phyloP scores from a whole-genome alignment of 139 green algal species.

The Microglena sp. region DNA sequence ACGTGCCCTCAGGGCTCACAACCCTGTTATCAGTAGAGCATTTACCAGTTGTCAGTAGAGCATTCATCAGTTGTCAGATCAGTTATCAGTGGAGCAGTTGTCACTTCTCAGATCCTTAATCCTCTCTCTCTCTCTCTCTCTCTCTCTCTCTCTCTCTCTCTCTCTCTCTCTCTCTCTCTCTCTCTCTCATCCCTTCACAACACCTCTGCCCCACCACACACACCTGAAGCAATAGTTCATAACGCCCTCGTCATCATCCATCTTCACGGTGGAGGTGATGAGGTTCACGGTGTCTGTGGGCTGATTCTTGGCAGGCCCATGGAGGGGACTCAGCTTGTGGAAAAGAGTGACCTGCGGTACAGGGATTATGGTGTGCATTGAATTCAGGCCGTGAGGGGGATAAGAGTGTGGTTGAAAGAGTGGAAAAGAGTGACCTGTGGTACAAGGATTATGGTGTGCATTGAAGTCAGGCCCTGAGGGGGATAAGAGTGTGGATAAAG shows the following conservation, averaged over 20 bases:
- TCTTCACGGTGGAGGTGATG: constrained; percentile 80
- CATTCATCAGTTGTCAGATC: no score
- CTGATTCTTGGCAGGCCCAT: neutral
- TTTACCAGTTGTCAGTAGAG: constrained; percentile 13
- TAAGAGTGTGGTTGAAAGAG: no score
- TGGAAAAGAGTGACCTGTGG: no score
- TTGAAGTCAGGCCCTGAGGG: no score
- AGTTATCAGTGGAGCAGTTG: no score
- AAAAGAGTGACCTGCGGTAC: no score
- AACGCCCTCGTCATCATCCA: constrained; percentile 56
- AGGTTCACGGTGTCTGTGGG: constrained; percentile 70
- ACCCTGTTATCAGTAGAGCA: constrained; percentile 32
- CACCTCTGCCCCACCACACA: neutral
- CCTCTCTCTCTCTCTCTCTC: neutral
- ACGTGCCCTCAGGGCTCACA: constrained; percentile 61
- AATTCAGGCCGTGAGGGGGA: no score
- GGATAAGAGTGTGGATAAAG: no score
- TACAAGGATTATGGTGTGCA: no score
- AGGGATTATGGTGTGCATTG: no score
- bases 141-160: no score
- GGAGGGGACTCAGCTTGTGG: neutral
- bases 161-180: neutral
- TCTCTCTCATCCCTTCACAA: no score
- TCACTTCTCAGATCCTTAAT: neutral
- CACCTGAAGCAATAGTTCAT: constrained; percentile 58